Conservation (phyloP, 1,284 basidiomycete species). For the Laetiporus sulphureus region DNA sequence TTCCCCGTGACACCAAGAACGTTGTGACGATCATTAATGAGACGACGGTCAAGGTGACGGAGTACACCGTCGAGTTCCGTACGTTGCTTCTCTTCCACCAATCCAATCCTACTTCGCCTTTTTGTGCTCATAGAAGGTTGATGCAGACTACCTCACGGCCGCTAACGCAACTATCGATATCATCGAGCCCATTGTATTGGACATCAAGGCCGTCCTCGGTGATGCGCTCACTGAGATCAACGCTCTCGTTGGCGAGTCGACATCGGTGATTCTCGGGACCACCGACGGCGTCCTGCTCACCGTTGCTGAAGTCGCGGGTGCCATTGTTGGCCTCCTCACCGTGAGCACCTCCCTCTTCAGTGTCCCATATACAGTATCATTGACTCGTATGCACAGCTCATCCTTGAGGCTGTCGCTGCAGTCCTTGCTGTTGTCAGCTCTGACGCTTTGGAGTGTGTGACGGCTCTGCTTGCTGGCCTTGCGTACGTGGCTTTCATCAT, state of each 20-base stretch:
- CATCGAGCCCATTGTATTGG: conserved; percentile 21
- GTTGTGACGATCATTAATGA: conserved; percentile 21
- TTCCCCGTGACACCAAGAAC: conserved; percentile 14
- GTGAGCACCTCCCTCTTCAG: conserved; percentile 15
- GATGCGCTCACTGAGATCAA: conserved; percentile 26
- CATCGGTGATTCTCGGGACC: conserved; percentile 26
- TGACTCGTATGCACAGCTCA: conserved; percentile 12
- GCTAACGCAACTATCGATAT: conserved; percentile 26
- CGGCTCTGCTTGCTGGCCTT: conserved; percentile 24
- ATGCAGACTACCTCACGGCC: conserved; percentile 24
- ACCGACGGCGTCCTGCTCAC: conserved; percentile 23
- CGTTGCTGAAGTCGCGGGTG: conserved; percentile 23
- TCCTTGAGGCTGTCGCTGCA: conserved; percentile 31
- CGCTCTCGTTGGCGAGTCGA: conserved; percentile 26
- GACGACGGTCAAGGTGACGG: conserved; percentile 18
- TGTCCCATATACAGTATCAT: neutral
- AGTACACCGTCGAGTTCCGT: conserved; percentile 27
- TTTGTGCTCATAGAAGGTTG: conserved; percentile 3
- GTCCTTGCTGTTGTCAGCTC: conserved; percentile 28
- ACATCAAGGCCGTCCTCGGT: conserved; percentile 27
- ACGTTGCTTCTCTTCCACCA: no score
- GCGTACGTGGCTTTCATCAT: conserved; percentile 18
- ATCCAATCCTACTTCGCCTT: neutral
- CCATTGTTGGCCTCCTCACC: conserved; percentile 24
- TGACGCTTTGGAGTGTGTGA: conserved; percentile 19